These are phyloP conservation scores for Neostapfia colusana DNA, from an alignment of 176 grass and related monocot species.

Conservation along the genomic window DNA sequence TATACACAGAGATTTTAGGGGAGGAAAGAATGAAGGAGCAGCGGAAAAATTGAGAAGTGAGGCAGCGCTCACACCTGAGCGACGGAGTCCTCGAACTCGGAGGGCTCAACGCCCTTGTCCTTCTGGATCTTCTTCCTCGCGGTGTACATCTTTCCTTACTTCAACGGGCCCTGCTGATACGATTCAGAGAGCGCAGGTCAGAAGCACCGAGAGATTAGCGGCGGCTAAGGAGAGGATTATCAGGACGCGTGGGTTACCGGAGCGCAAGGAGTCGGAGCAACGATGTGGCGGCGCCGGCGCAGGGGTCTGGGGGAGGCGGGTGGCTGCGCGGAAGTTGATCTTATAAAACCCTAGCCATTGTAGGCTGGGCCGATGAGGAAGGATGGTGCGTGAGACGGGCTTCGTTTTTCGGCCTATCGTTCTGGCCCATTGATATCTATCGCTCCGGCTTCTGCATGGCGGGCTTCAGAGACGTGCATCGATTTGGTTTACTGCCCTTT, in stretches of 20 bases:
- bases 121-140: conserved; percentile 96
- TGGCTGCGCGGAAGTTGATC: background rate
- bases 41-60: background rate
- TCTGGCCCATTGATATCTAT: background rate
- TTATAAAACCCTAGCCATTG: conserved; percentile 42
- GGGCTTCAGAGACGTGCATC: no score
- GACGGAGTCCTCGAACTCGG: conserved; percentile 87
- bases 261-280: conserved; percentile 17
- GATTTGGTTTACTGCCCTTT: no score
- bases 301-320: conserved; percentile 30
- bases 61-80: conserved; percentile 57
- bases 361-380: background rate
- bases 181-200: background rate
- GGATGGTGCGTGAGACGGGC: background rate
- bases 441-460: background rate
- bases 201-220: background rate
- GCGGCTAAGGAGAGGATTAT: background rate
- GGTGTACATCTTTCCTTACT: conserved; percentile 72
- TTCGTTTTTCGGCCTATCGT: background rate
- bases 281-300: conserved; percentile 45
- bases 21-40: background rate
- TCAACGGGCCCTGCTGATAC: conserved; percentile 17
- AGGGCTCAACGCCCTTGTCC: conserved; percentile 87
- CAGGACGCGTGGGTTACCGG: conserved; percentile 15
- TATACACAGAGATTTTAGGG: background rate